Percentiles rank a stretch among this genome's conserved stretches.
These are phyloP conservation scores for Mrakia blollopis DNA, from an alignment of 768 basidiomycete genomes.

Conservation along the genomic window DNA sequence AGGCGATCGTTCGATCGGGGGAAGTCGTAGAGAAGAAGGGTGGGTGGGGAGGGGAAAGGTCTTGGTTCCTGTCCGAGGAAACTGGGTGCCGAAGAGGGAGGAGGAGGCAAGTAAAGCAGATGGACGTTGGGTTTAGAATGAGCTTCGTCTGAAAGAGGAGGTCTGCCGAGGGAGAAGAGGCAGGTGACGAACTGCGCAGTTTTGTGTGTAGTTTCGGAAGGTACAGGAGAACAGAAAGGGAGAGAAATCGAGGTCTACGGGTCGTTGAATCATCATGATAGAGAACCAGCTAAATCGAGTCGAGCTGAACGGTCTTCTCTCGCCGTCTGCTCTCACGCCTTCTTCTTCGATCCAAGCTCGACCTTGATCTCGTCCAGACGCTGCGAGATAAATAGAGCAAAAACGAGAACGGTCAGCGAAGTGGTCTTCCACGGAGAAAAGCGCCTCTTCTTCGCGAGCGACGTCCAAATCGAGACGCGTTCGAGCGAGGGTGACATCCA, in stretches of 20 bases:
- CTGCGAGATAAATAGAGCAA: neutral
- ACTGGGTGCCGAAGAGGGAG: too few relatives aligned
- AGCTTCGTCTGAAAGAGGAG: too few relatives aligned
- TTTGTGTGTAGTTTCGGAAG: neutral
- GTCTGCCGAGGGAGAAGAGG: too few relatives aligned
- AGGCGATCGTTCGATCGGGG: too few relatives aligned
- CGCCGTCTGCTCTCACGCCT: neutral
- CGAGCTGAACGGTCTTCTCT: neutral
- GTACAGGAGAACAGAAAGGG: neutral
- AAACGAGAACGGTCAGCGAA: neutral
- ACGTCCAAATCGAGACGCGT: too few relatives aligned
- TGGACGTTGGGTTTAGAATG: neutral
- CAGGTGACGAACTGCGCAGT: too few relatives aligned
- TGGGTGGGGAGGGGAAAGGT: neutral
- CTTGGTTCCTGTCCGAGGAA: neutral
- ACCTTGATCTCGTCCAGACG: constrained; percentile 26
- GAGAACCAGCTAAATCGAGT: neutral
- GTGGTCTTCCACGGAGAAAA: neutral
- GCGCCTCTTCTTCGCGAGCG: too few relatives aligned
- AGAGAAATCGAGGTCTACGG: neutral
- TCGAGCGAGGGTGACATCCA: too few relatives aligned
- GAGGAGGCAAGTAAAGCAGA: neutral
- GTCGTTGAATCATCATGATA: neutral
- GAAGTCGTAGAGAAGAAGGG: neutral
- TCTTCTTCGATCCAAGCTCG: constrained; percentile 16